These are phyloP conservation scores for Raddia guianensis DNA, from an alignment of 176 grass and related monocot genomes.

Conservation along the genomic window DNA sequence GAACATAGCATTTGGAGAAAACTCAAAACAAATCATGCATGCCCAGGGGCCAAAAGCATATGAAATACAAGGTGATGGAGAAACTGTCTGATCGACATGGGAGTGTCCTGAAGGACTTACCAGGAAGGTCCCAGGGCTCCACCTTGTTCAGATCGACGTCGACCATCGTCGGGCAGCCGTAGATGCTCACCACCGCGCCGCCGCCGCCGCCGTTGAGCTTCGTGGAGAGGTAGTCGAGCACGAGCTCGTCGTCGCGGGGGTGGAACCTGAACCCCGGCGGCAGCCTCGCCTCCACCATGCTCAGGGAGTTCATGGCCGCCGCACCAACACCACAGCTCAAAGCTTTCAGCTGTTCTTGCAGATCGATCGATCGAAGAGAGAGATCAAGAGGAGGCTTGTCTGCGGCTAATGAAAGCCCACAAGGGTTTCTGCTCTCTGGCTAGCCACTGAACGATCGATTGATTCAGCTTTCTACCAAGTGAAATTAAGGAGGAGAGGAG, in stretches of 20 bases:
- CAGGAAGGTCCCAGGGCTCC: slow-evolving; percentile 95
- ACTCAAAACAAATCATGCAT: not conserved
- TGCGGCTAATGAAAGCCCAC: not conserved
- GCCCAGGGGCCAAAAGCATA: not conserved
- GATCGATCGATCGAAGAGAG: not conserved
- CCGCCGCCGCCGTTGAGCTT: slow-evolving; percentile 41
- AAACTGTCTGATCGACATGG: not conserved
- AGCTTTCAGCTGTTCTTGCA: not conserved
- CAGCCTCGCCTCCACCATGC: slow-evolving; percentile 86
- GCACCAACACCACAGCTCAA: not conserved
- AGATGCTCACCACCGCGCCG: slow-evolving; percentile 27
- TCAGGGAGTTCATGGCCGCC: slow-evolving; percentile 60
- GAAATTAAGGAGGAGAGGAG: slow-evolving; percentile 37
- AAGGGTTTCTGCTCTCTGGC: not conserved
- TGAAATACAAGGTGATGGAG: not conserved
- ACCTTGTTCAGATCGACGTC: slow-evolving; percentile 91
- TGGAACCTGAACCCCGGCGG: slow-evolving; percentile 92
- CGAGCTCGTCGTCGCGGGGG: slow-evolving; percentile 89
- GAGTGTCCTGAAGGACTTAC: slow-evolving; percentile 39
- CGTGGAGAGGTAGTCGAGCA: slow-evolving; percentile 81
- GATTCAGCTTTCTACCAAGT: slow-evolving; percentile 34
- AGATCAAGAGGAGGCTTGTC: slow-evolving; percentile 1
- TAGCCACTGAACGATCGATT: not conserved
- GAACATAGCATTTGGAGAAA: not conserved
- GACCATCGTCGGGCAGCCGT: slow-evolving; percentile 65